phyloP scores from a whole-genome alignment of 441 rosid genomes.

The Dalechampia spathulata region DNA sequence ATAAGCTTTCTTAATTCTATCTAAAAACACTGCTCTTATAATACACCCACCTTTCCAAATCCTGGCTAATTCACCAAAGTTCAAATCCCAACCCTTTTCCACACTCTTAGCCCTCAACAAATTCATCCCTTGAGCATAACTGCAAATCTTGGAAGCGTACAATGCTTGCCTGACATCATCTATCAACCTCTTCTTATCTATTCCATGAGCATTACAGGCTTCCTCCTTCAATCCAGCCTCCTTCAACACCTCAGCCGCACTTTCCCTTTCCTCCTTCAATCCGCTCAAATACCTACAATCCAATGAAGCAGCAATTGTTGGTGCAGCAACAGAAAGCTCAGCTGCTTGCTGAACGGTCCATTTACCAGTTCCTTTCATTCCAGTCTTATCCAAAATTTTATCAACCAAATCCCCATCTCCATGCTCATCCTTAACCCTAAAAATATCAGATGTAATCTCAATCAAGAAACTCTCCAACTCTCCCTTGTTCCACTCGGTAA shows the following conservation, averaged over 20 bases:
- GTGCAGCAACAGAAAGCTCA: constrained; percentile 90
- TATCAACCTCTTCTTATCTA: constrained; percentile 77
- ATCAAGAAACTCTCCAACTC: constrained; percentile 87
- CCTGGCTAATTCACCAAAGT: constrained; percentile 78
- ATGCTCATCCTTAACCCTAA: constrained; percentile 65
- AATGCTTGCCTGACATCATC: constrained; percentile 96
- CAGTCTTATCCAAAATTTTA: constrained; percentile 90
- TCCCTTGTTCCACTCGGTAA: constrained; percentile 70
- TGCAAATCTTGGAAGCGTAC: constrained; percentile 85
- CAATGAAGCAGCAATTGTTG: constrained; percentile 87
- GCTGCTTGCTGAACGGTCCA: constrained; percentile 99
- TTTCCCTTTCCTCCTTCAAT: constrained; percentile 79
- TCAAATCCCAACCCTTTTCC: constrained; percentile 73
- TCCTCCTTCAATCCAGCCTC: constrained; percentile 84
- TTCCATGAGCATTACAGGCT: constrained; percentile 28
- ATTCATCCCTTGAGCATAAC: constrained; percentile 96
- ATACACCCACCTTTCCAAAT: constrained; percentile 99
- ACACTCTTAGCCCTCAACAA: constrained; percentile 81
- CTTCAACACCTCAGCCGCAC: constrained; percentile 45
- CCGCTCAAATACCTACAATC: constrained; percentile 88
- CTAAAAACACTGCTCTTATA: constrained; percentile 88
- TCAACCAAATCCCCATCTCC: constrained; percentile 72
- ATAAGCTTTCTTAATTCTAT: constrained; percentile 91
- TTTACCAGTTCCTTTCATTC: constrained; percentile 98
- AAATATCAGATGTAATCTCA: constrained; percentile 80